Base-by-base conservation (phyloP, 2,329 filamentous ascomycete species). In the Talaromyces verruculosus region DNA sequence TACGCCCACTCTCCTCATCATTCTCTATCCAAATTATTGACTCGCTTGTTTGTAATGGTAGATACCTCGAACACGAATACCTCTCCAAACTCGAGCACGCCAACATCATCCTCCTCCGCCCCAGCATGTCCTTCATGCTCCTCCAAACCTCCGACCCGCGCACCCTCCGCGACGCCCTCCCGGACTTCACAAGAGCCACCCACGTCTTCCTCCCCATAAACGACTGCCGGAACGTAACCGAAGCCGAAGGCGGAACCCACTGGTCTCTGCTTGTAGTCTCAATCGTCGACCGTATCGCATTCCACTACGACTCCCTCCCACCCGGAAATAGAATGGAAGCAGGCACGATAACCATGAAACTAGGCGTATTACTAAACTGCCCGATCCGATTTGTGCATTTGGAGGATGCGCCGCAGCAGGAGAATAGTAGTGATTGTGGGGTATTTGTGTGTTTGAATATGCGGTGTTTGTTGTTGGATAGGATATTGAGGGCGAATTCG, bases 171-270 rank as follows among this genome's bases (percentile, higher is more conserved):
- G 84, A 88, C 68, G 92, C 91, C 1, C 86, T 98, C 0, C 93
- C 94, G 5, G 84, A 95, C 76, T 96, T 98, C 79, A 82, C 81
- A 43, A 85, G 85, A 64, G 91, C 91, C 49, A 96, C 93, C 3
- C 95, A 99, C 79, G 90, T 97, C 71, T 99, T 99, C 81, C 87
- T 99, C 2, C 95, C 95, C 22, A 90, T 99, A 76, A 98, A 97
- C 79, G 93, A 99, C 80, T 91, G 89, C 72, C 85, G 86, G 57
- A 91, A 92, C 71, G 87, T 90, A 58, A 86, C 84, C 60, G 82
- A 89, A 65, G 89, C 92, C n/a, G 93, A 97, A 79, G 92, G 91
- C 47, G 95, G 95, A 45, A 91, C 90, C 2, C 95, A 99, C 77
- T 99, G 95, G 95, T 96, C 92, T 0, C 83, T 99, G 0, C 87